Conservation (phyloP, 441 rosid species). For the Euphorbia schlechtendalii region DNA sequence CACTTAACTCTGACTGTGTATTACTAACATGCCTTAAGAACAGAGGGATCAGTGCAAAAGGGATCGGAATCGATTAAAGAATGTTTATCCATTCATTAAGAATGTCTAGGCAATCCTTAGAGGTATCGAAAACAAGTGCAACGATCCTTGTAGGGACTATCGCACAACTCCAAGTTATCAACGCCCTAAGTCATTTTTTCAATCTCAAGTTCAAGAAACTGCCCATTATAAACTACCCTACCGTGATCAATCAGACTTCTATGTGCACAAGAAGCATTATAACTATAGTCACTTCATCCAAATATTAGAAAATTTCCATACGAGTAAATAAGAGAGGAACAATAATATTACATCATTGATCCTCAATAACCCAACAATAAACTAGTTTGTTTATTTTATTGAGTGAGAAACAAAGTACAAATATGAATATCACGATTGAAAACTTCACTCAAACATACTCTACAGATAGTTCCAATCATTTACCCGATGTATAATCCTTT, state of each 20-base stretch:
- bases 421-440: background rate
- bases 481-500: conserved; percentile 91
- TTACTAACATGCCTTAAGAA: no score
- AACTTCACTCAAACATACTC: background rate
- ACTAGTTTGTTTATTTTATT: background rate
- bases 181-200: no score
- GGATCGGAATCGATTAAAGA: no score
- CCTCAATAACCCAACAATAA: no score
- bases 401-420: background rate
- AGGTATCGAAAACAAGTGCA: conserved; percentile 63
- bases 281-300: background rate
- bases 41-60: no score
- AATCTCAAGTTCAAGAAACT: no score
- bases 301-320: background rate
- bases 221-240: no score
- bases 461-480: conserved; percentile 5
- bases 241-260: conserved; percentile 6
- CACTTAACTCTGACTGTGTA: no score
- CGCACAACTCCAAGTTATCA: no score
- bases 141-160: conserved; percentile 73
- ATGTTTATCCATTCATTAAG: conserved; percentile 90
- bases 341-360: background rate
- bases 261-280: no score
- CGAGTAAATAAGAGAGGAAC: background rate
- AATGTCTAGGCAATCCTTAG: conserved; percentile 57